Percentiles rank a stretch among this genome's conserved stretches.
Conservation (phyloP, 2,329 filamentous ascomycete species). For the Scleromitrula shiraiana region DNA sequence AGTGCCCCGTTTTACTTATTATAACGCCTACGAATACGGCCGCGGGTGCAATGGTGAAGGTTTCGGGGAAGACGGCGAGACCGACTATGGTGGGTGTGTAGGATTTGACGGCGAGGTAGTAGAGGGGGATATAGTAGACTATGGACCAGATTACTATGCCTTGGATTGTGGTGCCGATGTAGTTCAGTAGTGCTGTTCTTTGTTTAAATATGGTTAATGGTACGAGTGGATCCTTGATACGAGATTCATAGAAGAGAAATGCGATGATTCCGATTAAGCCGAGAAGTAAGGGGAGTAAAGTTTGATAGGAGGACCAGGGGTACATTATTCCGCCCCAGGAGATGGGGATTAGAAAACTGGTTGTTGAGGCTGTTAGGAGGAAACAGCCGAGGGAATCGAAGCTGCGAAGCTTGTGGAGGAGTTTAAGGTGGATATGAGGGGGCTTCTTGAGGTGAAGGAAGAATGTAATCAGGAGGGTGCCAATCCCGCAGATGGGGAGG, state of each 20-base stretch:
- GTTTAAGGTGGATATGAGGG: too few relatives aligned
- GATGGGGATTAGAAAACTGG: background rate
- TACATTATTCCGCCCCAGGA: background rate
- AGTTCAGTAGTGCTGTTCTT: conserved; percentile 41
- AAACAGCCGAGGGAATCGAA: too few relatives aligned
- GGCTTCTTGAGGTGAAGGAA: too few relatives aligned
- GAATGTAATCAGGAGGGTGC: too few relatives aligned
- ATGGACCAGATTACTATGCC: conserved; percentile 45
- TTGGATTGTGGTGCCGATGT: conserved; percentile 43
- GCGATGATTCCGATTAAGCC: conserved; percentile 42
- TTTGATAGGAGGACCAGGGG: background rate
- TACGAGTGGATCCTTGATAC: conserved; percentile 26
- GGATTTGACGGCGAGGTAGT: conserved; percentile 42
- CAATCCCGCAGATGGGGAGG: too few relatives aligned
- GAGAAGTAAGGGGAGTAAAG: background rate
- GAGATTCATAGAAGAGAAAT: conserved; percentile 45
- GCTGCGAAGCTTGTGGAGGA: too few relatives aligned
- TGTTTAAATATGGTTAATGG: conserved; percentile 34
- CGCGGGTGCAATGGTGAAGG: conserved; percentile 50
- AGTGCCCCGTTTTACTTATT: conserved; percentile 47
- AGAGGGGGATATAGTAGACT: conserved; percentile 46
- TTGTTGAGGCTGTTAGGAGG: too few relatives aligned
- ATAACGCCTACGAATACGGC: conserved; percentile 47
- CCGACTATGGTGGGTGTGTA: conserved; percentile 44
- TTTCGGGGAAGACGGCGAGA: conserved; percentile 48